Evolutionary conservation across 495 filamentous ascomycete species (phyloP).

Genomic region (Neurospora sp.): DNA sequence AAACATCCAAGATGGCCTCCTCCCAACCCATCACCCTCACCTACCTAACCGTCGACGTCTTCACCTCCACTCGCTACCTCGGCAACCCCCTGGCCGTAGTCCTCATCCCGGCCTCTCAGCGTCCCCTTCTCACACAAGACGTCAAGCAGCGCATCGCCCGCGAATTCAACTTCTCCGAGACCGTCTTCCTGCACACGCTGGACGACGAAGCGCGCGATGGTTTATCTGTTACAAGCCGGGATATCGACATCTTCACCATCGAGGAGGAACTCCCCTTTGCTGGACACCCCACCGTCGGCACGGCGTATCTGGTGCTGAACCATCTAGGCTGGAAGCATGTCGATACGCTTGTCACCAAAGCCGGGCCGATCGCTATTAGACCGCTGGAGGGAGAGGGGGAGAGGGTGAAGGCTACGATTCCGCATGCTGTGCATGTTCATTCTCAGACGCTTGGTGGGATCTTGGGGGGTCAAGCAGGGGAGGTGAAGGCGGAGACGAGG

Average conservation of each 20-base stretch:
- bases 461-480: background rate
- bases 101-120: conserved; percentile 31
- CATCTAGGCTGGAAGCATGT: conserved; percentile 23
- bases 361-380: conserved; percentile 40
- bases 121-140: conserved; percentile 29
- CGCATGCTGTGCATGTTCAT: conserved; percentile 60
- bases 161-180: conserved; percentile 84
- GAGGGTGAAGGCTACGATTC: conserved; percentile 44
- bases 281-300: conserved; percentile 69
- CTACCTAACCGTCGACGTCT: conserved; percentile 59
- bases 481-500: background rate
- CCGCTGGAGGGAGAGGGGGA: background rate
- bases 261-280: conserved; percentile 59
- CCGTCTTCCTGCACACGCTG: conserved; percentile 61
- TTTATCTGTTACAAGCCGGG: conserved; percentile 8
- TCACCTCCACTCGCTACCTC: conserved; percentile 43
- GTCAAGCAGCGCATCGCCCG: conserved; percentile 55
- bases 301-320: conserved; percentile 43
- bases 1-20: background rate
- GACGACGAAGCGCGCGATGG: conserved; percentile 1
- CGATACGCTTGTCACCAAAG: conserved; percentile 46
- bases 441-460: conserved; percentile 16
- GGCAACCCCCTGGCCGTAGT: conserved; percentile 65
- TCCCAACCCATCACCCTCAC: conserved; percentile 18
- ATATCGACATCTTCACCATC: conserved; percentile 64